Percentiles rank a stretch among this genome's conserved stretches.
Conservation (phyloP, 192 early-diverging fungal species). For the Entomortierella lignicola region DNA sequence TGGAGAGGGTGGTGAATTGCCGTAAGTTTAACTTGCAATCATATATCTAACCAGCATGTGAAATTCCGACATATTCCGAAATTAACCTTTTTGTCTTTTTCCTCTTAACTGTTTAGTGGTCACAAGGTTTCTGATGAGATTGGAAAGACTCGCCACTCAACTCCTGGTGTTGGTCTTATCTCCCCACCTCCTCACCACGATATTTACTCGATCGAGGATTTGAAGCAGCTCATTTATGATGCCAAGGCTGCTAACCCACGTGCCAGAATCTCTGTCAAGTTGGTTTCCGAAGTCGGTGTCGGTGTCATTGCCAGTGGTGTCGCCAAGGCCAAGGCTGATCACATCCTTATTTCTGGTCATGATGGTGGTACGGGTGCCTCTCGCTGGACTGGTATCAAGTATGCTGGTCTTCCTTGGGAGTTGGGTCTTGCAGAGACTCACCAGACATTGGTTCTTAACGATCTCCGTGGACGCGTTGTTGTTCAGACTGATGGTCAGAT, state of each 20-base stretch:
- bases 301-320: constrained; percentile 98
- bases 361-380: constrained; percentile 99
- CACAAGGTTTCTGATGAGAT: constrained; percentile 81
- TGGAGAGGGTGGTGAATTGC: constrained; percentile 94
- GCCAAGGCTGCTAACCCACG: constrained; percentile 93
- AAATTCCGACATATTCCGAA: constrained; percentile 24
- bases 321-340: constrained; percentile 96
- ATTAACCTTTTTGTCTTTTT: constrained; percentile 16
- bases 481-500: constrained; percentile 99
- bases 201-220: constrained; percentile 99
- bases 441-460: constrained; percentile 97
- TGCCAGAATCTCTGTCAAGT: constrained; percentile 95
- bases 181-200: constrained; percentile 99
- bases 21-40: constrained; percentile 32
- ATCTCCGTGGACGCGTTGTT: constrained; percentile 94
- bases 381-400: constrained; percentile 98
- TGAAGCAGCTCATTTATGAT: constrained; percentile 99
- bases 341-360: constrained; percentile 94
- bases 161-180: constrained; percentile 95
- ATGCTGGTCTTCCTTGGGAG: constrained; percentile 99
- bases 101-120: constrained; percentile 62
- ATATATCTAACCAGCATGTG: constrained; percentile 12
- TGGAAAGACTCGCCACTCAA: constrained; percentile 91
- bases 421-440: constrained; percentile 98
- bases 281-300: constrained; percentile 97